Base-by-base conservation (phyloP, 345 rosid species). In the Mercurialis annua region DNA sequence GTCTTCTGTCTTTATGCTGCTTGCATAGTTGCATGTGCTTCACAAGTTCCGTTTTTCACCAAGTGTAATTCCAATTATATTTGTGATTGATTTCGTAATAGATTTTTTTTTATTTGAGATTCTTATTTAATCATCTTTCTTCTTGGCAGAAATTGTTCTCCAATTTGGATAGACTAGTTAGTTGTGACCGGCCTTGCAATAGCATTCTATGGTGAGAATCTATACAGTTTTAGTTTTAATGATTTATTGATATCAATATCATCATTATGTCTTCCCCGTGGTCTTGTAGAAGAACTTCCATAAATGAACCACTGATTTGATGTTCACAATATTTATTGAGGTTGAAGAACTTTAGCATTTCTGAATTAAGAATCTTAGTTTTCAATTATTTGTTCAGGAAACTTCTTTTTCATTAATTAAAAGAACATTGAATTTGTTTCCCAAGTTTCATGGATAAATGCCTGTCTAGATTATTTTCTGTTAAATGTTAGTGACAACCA, bases 141-240 rank as follows among this genome's bases (percentile, higher is more conserved):
- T 23, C 74, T 54, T 44, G 77, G 69, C 88, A 94, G 97, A 85
- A 83, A 78, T 71, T 94, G 65, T 73, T 91, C 62, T 83, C 71
- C 82, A 86, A 85, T 81, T 69, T 91, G 93, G 99, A 94, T 82
- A 84, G 77, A 64, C 59, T 84, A 76, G 83, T 94, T 72, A 73
- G 86, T n/a, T 91, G 93, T 67, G 85, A 81, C 72, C 86, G 66
- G 70, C 99, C 99, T 58, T 81, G 93, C 21, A 78, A 84, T 73
- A 71, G 82, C 71, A 71, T 30, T 71, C 77, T 89, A 50, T 94
- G 99, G 98, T 94, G 69, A 77, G 95, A 56, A 52, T 57, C 23
- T 26, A 38, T 64, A 26, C 42, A 40, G 12, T 23, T 73, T 53
- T 48, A n/a, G 58, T 21, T 14, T 71, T 21, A 21, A 2, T 47